Evolutionary conservation across 352 stramenopile genomes (phyloP).

Genomic region (Phytophthora fragariaefolia): DNA sequence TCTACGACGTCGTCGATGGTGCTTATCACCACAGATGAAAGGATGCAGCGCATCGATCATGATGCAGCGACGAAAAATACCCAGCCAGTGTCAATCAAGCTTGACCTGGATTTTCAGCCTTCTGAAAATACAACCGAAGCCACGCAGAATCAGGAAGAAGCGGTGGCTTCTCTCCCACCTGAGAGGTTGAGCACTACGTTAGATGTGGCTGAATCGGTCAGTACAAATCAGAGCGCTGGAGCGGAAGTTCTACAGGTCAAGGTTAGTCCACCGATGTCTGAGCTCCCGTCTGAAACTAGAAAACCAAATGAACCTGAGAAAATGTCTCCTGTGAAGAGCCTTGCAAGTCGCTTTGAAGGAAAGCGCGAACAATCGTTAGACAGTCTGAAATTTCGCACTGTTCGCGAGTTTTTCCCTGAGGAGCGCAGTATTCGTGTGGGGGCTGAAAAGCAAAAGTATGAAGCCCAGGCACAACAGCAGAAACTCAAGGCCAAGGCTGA

Average conservation of each 20-base stretch:
- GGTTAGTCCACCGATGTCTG: slow-evolving; percentile 8
- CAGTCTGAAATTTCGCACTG: slow-evolving; percentile 46
- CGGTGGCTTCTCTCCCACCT: background rate
- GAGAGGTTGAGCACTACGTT: background rate
- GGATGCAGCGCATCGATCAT: background rate
- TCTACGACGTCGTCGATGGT: too few relatives aligned
- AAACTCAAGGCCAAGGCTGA: slow-evolving; percentile 39
- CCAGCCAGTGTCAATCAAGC: slow-evolving; percentile 17
- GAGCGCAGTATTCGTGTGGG: slow-evolving; percentile 44
- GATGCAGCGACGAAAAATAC: background rate
- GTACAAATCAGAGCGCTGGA: background rate
- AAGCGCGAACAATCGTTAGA: slow-evolving; percentile 47
- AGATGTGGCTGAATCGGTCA: background rate
- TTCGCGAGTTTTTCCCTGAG: slow-evolving; percentile 47
- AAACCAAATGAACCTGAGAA: slow-evolving; percentile 21
- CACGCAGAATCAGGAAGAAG: slow-evolving; percentile 5
- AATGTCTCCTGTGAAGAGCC: slow-evolving; percentile 46
- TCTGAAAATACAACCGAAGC: background rate
- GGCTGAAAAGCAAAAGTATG: slow-evolving; percentile 48
- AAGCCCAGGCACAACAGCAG: slow-evolving; percentile 40
- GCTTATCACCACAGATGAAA: too few relatives aligned
- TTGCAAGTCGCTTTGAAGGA: slow-evolving; percentile 48
- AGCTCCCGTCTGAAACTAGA: slow-evolving; percentile 7
- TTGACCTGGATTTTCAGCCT: slow-evolving; percentile 16
- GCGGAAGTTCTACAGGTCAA: slow-evolving; percentile 22